Percentiles rank a stretch among this genome's conserved stretches.
Conservation (phyloP, 345 rosid genomes). For the Mangifera indica region DNA sequence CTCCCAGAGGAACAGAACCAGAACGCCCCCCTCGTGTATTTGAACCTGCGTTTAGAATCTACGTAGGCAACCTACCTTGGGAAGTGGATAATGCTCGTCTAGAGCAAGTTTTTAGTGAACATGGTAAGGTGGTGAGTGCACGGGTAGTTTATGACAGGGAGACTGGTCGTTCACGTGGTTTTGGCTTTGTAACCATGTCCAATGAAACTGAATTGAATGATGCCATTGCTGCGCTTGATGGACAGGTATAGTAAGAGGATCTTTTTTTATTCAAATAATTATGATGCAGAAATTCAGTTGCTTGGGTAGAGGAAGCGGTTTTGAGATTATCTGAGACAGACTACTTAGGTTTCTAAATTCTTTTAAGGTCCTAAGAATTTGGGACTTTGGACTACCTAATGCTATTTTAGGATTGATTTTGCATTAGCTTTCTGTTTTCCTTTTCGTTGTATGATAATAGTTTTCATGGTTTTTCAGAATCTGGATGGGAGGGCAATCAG, state of each 20-base stretch:
- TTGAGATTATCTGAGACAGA: background rate
- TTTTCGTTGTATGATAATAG: background rate
- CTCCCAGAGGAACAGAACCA: conserved; percentile 72
- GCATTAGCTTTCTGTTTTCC: background rate
- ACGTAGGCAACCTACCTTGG: conserved; percentile 92
- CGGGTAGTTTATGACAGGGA: conserved; percentile 82
- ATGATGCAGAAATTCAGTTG: background rate
- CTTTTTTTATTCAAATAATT: background rate
- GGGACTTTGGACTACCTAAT: too few relatives aligned
- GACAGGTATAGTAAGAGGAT: conserved; percentile 53
- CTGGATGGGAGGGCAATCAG: conserved; percentile 89
- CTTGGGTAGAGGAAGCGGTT: background rate
- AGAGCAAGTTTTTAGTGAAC: conserved; percentile 82
- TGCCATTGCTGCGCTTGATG: conserved; percentile 90
- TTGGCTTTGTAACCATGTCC: conserved; percentile 89
- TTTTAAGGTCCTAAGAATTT: background rate
- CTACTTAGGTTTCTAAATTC: background rate
- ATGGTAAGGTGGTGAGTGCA: conserved; percentile 82
- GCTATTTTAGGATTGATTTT: too few relatives aligned
- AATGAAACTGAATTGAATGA: conserved; percentile 71
- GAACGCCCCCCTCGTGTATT: conserved; percentile 59
- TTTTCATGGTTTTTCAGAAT: conserved; percentile 40
- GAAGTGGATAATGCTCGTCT: conserved; percentile 67
- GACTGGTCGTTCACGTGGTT: conserved; percentile 92
- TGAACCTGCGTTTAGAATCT: conserved; percentile 55